These are phyloP conservation scores for Apiospora malaysiana DNA, from an alignment of 2,329 filamentous ascomycete species.

Conservation along the genomic window DNA sequence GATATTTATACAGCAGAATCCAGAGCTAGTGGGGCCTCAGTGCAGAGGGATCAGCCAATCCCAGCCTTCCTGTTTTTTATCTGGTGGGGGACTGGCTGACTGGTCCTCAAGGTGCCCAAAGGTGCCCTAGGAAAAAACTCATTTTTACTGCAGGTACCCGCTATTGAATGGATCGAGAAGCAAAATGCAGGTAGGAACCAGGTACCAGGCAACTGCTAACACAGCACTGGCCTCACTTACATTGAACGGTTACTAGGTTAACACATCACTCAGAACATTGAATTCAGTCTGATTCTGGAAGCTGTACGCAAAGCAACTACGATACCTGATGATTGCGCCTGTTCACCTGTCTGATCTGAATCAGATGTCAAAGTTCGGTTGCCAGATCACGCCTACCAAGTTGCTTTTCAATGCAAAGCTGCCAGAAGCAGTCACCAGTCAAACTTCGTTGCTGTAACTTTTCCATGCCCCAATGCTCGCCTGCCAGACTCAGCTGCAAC, in stretches of 20 bases:
- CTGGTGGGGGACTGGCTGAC: background rate
- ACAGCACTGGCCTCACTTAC: background rate
- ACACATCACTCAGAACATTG: background rate
- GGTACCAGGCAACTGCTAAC: background rate
- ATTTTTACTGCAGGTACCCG: conserved; percentile 11
- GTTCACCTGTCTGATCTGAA: too few relatives aligned
- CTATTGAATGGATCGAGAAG: background rate
- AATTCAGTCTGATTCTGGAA: too few relatives aligned
- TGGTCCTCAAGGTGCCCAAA: background rate
- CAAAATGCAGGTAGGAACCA: background rate
- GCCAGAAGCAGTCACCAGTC: background rate
- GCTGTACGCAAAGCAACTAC: too few relatives aligned
- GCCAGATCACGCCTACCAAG: too few relatives aligned
- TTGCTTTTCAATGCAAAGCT: background rate
- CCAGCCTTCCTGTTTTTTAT: background rate
- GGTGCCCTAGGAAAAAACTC: background rate
- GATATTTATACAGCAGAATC: conserved; percentile 46
- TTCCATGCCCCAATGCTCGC: background rate
- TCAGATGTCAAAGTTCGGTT: too few relatives aligned
- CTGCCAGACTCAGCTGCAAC: background rate
- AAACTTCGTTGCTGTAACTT: background rate
- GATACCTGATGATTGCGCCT: too few relatives aligned
- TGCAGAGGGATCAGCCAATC: background rate
- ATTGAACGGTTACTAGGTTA: background rate
- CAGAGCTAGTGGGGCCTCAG: background rate